These are phyloP conservation scores for Rhizophagus sp. DNA, from an alignment of 192 early-diverging fungal species.

Conservation along the genomic window DNA sequence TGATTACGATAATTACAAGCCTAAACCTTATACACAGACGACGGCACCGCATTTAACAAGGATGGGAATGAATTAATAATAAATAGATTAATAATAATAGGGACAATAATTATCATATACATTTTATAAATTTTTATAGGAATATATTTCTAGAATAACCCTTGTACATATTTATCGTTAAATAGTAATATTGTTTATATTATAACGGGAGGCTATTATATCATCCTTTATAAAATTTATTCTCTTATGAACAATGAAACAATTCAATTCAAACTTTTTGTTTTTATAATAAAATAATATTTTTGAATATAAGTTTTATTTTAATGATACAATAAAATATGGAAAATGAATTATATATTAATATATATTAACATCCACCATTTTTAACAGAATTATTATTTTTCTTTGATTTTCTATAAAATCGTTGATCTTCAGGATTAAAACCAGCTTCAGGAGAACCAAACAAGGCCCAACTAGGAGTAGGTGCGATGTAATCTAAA, in stretches of 20 bases:
- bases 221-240: no score
- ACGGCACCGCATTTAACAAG: neutral
- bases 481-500: constrained; percentile 68
- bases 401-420: constrained; percentile 57
- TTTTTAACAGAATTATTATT: neutral
- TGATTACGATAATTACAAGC: neutral
- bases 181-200: no score
- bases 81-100: neutral
- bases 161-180: no score
- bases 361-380: neutral
- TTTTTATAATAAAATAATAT: no score
- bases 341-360: neutral
- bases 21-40: neutral
- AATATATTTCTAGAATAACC: no score
- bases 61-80: neutral
- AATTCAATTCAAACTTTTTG: no score
- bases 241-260: no score
- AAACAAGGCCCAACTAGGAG: constrained; percentile 70
- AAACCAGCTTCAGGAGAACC: constrained; percentile 67
- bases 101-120: neutral
- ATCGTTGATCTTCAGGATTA: constrained; percentile 68
- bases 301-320: no score
- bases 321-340: neutral
- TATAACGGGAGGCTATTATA: no score
- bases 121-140: neutral